phyloP scores from a whole-genome alignment of 345 rosid species.

The Eucalyptus pumila region DNA sequence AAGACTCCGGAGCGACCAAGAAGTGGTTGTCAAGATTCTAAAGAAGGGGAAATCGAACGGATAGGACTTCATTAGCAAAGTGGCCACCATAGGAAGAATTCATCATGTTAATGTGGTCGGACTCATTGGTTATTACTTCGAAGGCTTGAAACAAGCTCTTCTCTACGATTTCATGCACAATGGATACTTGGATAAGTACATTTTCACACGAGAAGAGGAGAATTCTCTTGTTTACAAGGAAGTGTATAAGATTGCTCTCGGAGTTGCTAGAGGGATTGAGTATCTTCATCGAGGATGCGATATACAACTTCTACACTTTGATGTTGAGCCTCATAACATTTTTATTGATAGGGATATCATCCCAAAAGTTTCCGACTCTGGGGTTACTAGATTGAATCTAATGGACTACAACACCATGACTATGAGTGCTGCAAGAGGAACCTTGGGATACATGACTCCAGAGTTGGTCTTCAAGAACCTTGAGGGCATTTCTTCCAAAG shows the following conservation, averaged over 20 bases:
- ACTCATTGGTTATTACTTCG: not conserved
- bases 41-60: not conserved
- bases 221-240: not conserved
- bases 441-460: not conserved
- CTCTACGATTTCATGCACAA: not conserved
- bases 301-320: not conserved
- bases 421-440: not conserved
- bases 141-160: not conserved
- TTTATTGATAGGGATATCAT: not conserved
- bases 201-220: not conserved
- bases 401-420: too few relatives aligned
- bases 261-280: not conserved
- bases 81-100: not conserved
- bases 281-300: not conserved
- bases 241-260: not conserved
- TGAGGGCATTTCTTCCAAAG: rapidly evolving
- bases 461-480: not conserved
- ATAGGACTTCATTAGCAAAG: rapidly evolving
- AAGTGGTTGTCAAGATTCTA: rapidly evolving
- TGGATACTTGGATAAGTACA: not conserved
- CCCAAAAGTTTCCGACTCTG: not conserved
- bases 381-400: rapidly evolving
- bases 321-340: not conserved
- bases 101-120: not conserved
- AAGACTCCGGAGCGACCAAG: rapidly evolving